Base-by-base conservation (phyloP, 2,329 filamentous ascomycete genomes). In the Lasiodiplodia hormozganensis region DNA sequence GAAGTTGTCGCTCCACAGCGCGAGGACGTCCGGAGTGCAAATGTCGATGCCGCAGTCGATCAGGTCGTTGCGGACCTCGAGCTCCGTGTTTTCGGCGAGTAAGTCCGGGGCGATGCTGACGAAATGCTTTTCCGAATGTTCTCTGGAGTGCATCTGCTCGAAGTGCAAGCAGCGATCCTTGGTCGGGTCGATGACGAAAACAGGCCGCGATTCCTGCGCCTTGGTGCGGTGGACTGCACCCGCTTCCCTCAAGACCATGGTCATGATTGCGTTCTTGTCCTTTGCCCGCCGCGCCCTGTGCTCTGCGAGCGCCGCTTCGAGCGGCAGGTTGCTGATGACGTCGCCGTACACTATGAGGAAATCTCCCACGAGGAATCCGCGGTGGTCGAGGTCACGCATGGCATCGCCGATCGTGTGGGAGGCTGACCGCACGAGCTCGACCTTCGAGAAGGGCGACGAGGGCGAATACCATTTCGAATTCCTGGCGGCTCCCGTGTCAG, bases 181-280 rank as follows among this genome's bases (percentile, higher is more conserved):
- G 47, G 86, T 88, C 0, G 92, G 89, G 74, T 98, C 94, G 70
- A 97, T 86, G 23, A 97, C 90, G 75, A 98, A 99, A 3, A 96
- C 87, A 0, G 94, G 93, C 4, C 89, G 91, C 71, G 92, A 87
- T 34, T 88, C 89, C 68, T 91, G 89, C 1, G 89, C 86, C 79
- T 95, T 95, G 34, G 93, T 94, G 66, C 92, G 86, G 80, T 97
- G 93, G 58, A 85, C 85, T 7, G 86, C 82, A 56, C 92, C 93
- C 10, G 90, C 92, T 77, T 94, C 91, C 56, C 93, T 88, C 69
- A 98, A 82, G 14, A 99, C 88, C 86, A 97, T 92, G 3, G 96
- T 99, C 96, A 99, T 98, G 80, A 97, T 97, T 47, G 95, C 94
- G 77, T 97, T 95, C 75, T 96, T 95, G 82, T 96, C 93, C 66